Percentiles rank a stretch among this genome's conserved stretches.
Evolutionary conservation across 345 rosid genomes (phyloP).

Genomic region (Trapa bicornis): DNA sequence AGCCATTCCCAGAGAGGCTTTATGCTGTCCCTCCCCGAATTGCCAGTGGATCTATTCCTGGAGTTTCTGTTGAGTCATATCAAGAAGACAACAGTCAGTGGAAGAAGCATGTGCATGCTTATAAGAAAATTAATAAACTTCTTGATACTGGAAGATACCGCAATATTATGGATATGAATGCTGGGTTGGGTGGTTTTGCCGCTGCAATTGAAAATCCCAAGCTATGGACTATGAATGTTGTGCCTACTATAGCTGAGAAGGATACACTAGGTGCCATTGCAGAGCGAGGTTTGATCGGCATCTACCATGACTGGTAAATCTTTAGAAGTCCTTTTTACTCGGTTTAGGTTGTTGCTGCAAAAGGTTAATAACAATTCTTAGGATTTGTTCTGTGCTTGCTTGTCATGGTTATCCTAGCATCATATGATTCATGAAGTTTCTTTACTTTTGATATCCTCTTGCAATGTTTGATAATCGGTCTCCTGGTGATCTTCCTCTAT

Average conservation of each 20-base stretch:
- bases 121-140: slow-evolving; percentile 64
- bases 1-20: slow-evolving; percentile 74
- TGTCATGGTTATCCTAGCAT: too few species aligned
- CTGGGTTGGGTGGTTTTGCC: slow-evolving; percentile 93
- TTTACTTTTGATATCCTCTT: neutral
- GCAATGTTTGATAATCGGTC: neutral
- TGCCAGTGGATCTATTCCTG: slow-evolving; percentile 73
- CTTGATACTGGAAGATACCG: slow-evolving; percentile 80
- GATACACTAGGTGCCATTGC: slow-evolving; percentile 68
- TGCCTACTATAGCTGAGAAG: slow-evolving; percentile 76
- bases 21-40: slow-evolving; percentile 75
- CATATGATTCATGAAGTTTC: too few species aligned
- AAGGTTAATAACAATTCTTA: too few species aligned
- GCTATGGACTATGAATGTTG: slow-evolving; percentile 97
- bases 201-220: slow-evolving; percentile 65
- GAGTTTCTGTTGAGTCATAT: slow-evolving; percentile 72
- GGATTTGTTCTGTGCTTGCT: too few species aligned
- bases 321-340: slow-evolving; percentile 6
- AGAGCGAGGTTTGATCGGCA: slow-evolving; percentile 90
- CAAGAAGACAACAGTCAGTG: slow-evolving; percentile 61
- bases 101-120: slow-evolving; percentile 82
- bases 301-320: slow-evolving; percentile 88
- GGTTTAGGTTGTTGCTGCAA: slow-evolving; percentile 22
- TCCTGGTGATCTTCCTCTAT: slow-evolving; percentile 3
- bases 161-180: slow-evolving; percentile 98